Base-by-base conservation (phyloP, 2,329 filamentous ascomycete genomes). In the Penicillium sp. region DNA sequence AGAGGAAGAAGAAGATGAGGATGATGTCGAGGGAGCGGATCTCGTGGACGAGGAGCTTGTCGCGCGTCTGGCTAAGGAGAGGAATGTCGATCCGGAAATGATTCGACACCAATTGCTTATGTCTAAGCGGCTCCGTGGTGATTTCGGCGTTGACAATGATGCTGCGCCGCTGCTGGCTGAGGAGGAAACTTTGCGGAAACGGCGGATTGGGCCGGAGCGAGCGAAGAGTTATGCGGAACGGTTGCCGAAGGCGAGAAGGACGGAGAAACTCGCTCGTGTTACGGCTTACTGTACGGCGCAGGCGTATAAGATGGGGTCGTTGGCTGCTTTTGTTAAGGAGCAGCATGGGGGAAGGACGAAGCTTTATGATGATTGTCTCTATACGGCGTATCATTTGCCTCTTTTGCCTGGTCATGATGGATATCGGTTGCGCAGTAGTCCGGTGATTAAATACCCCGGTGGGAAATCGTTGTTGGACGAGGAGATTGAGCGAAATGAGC, bases 241-340 rank as follows among this genome's bases (percentile, higher is more conserved):
- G 41, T 72, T 97, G 53, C 89, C 93, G 37, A 99, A 99, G 72
- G 80, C 87, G 18, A 83, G 92, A 65, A 79, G 93, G 48, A 86
- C 88, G 11, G 89, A 95, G 61, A 93, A 93, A 71, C 76, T 99
- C 52, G 86, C 92, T 28, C 81, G 93, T 53, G 82, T 97, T 46
- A 99, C 93, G 49, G 93, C 93, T 10, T 99, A 97, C 70, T 97
- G 92, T 70, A 97, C 90, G 0, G 92, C 93, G 0, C 89, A 96
- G 69, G 88, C 87, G 7, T 97, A 91, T 74, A 95, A 92, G 73
- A 83, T 95, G 73, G 86, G 87, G 61, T 81, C 85, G 22, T 89
- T 90, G n/a, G 89, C 91, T 12, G 83, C 88, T 29, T 99, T 99
- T 66, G 77, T 96, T 53, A 86, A 88, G 60, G 88, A 88, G 56